These are phyloP conservation scores for Barnettozyma salicaria DNA, from an alignment of 805 yeast species.

Conservation along the genomic window DNA sequence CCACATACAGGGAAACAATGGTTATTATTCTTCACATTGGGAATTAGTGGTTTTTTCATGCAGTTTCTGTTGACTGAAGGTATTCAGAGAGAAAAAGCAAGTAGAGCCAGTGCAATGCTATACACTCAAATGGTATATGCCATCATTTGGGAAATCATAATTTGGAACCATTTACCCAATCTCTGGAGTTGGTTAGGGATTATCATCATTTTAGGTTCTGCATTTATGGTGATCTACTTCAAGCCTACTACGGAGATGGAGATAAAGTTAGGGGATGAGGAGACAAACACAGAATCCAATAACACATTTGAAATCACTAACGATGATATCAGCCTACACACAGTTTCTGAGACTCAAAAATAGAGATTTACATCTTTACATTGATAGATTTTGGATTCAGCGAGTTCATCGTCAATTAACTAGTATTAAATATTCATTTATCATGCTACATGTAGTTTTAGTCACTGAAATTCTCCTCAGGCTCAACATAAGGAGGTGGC, in stretches of 20 bases:
- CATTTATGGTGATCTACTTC: slow-evolving; percentile 50
- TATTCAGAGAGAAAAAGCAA: slow-evolving; percentile 73
- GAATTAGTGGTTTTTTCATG: slow-evolving; percentile 75
- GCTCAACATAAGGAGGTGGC: slow-evolving; percentile 63
- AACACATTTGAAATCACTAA: background rate
- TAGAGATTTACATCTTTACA: no score
- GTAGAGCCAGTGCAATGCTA: slow-evolving; percentile 66
- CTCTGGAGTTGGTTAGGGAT: slow-evolving; percentile 66
- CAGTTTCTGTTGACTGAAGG: slow-evolving; percentile 79
- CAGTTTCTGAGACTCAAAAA: no score
- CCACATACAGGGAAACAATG: slow-evolving; percentile 65
- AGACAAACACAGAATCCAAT: background rate
- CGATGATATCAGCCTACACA: background rate
- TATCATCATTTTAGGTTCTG: slow-evolving; percentile 57
- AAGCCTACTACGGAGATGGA: slow-evolving; percentile 33
- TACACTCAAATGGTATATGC: slow-evolving; percentile 80
- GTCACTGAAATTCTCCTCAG: slow-evolving; percentile 31
- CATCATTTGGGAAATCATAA: slow-evolving; percentile 59
- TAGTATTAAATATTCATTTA: no score
- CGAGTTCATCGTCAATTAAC: no score
- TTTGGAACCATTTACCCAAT: slow-evolving; percentile 73
- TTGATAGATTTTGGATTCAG: no score
- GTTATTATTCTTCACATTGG: slow-evolving; percentile 54
- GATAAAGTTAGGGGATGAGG: background rate
- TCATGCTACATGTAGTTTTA: no score